A percentile compares a stretch with the other conserved stretches of the same genome.
Conservation (phyloP, 2,329 filamentous ascomycete genomes). For the Metarhizium album region DNA sequence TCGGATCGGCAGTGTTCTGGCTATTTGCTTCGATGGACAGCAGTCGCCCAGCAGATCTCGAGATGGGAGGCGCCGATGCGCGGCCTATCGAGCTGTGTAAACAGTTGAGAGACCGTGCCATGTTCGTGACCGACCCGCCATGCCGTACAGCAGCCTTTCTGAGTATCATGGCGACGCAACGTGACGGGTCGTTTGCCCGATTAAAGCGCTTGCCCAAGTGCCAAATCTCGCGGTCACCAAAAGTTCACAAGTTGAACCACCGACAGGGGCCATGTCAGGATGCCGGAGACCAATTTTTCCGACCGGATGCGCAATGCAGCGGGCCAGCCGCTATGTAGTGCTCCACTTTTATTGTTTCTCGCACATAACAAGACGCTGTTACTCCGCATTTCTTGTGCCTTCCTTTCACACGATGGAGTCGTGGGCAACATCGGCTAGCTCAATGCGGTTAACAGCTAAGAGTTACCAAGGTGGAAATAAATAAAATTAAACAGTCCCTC, state of each 20-base stretch:
- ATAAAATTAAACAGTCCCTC: background rate
- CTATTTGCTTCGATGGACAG: conserved; percentile 21
- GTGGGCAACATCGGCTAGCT: too few species aligned
- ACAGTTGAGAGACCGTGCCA: background rate
- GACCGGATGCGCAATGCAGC: conserved; percentile 9
- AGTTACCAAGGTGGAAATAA: too few species aligned
- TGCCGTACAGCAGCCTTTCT: conserved; percentile 44
- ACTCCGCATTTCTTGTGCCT: too few species aligned
- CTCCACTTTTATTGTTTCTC: background rate
- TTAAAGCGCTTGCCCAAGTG: background rate
- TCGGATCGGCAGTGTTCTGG: conserved; percentile 5
- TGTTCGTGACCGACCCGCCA: conserved; percentile 29
- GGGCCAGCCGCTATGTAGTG: background rate
- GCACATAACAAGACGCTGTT: too few species aligned
- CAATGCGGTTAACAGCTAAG: background rate
- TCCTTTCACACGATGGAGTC: too few species aligned
- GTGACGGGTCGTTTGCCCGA: background rate
- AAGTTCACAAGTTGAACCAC: background rate
- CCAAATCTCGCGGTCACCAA: background rate
- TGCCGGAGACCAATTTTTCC: conserved; percentile 11
- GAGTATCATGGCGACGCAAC: conserved; percentile 38
- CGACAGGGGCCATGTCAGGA: background rate
- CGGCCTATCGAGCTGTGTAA: conserved; percentile 19
- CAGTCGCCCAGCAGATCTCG: conserved; percentile 22
- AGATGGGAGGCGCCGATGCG: conserved; percentile 35